Evolutionary conservation across 352 stramenopile species (phyloP).

Genomic region (Globisporangium lucens): DNA sequence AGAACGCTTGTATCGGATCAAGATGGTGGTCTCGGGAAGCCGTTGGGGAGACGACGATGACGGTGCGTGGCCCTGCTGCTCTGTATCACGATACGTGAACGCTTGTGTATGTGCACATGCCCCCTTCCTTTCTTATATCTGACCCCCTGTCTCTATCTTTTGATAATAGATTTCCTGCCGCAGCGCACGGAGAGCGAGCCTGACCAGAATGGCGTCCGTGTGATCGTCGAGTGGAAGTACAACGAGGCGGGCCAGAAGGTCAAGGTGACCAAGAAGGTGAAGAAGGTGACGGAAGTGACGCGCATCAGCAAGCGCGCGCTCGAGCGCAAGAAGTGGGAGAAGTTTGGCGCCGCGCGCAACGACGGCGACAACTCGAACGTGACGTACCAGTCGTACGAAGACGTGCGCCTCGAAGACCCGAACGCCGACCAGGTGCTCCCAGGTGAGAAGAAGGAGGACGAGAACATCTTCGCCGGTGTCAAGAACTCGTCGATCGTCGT

Average conservation of each 20-base stretch:
- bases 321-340: slow-evolving; percentile 81
- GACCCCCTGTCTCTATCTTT: not conserved
- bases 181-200: slow-evolving; percentile 80
- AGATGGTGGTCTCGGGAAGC: slow-evolving; percentile 72
- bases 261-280: slow-evolving; percentile 89
- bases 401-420: slow-evolving; percentile 78
- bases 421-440: slow-evolving; percentile 85
- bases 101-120: not conserved
- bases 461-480: slow-evolving; percentile 84
- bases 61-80: slow-evolving; percentile 24
- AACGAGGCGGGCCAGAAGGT: slow-evolving; percentile 89
- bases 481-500: slow-evolving; percentile 89
- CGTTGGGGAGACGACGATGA: slow-evolving; percentile 78
- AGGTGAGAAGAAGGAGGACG: slow-evolving; percentile 87
- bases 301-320: slow-evolving; percentile 81
- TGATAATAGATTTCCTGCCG: slow-evolving; percentile 56
- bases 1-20: slow-evolving; percentile 12
- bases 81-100: not conserved
- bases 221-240: slow-evolving; percentile 89
- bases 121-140: not conserved
- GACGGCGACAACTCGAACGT: slow-evolving; percentile 79
- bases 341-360: slow-evolving; percentile 79
- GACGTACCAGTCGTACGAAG: slow-evolving; percentile 84
- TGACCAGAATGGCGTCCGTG: slow-evolving; percentile 77
- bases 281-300: slow-evolving; percentile 83